Evolutionary conservation across 2,329 filamentous ascomycete genomes (phyloP), one percentile per base, ranked within the genome.

Genomic region (Trichoderma gracile): DNA sequence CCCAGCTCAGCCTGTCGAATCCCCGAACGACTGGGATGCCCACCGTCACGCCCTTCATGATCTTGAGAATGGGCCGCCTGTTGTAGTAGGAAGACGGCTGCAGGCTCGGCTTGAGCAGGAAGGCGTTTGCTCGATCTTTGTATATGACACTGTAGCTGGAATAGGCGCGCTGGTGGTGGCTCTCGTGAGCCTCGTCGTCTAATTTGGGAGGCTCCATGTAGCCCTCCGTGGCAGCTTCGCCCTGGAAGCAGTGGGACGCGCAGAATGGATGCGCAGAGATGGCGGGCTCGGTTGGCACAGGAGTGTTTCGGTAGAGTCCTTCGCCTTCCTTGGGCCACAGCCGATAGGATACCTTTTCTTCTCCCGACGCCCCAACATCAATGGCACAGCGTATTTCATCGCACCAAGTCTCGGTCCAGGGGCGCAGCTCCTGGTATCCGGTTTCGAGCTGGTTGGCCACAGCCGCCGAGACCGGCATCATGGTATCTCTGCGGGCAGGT

Each of bases 371-470:
- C 1, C 95, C 95, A 64, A 97, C 92, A 57, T 97, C 92, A 6
- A 97, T 83, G 5, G 95, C 96, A 75, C 92, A 96, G 68, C 89
- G 88, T 8, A 99, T 80, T 76, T 99, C 94, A 72, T 97, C 93
- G 59, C 84, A 85, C 93, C 95, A 99, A 1, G 94, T 97, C 70
- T 95, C 87, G 1, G 91, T 93, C 89, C 94, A 97, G 0, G 92
- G 92, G 61, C 88, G 88, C 57, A 98, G 80, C 71, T 96, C 92
- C 63, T 89, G 81, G 73, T 96, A 99, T 6, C 94, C 93, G n/a
- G 88, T 85, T 75, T 99, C 95, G 1, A 99, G 82, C 75, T 93
- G 92, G 71, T 98, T 99, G 9, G 95, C 93, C 40, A 97, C 89
- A 17, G 86, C 80, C 0, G 92, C 86, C 67, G 96, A 92, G 6